Percentiles rank a stretch among this genome's conserved stretches.
Conservation (phyloP, 306 rosid species). For the Prunus persica region DNA sequence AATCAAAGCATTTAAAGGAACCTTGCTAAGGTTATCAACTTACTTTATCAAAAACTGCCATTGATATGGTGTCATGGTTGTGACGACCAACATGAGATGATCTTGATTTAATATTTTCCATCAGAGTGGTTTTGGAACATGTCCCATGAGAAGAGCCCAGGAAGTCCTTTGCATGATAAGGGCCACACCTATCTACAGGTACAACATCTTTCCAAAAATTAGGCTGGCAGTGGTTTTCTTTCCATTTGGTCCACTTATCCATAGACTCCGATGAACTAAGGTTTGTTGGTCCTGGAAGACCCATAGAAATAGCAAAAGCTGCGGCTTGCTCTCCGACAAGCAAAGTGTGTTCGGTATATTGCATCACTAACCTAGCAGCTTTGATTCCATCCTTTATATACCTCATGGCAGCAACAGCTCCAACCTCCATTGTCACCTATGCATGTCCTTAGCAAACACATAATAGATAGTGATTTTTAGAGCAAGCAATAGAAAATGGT, state of each 20-base stretch:
- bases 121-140: slow-evolving; percentile 31
- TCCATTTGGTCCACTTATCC: slow-evolving; percentile 79
- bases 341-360: slow-evolving; percentile 70
- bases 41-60: slow-evolving; percentile 88
- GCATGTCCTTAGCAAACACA: slow-evolving; percentile 54
- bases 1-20: background rate
- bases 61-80: slow-evolving; percentile 90
- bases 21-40: slow-evolving; percentile 13
- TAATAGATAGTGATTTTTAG: slow-evolving; percentile 30
- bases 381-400: slow-evolving; percentile 83
- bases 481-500: slow-evolving; percentile 1
- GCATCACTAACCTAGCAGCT: slow-evolving; percentile 89
- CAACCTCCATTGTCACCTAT: slow-evolving; percentile 95
- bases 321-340: slow-evolving; percentile 93
- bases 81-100: slow-evolving; percentile 51
- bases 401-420: slow-evolving; percentile 96
- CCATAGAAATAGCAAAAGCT: slow-evolving; percentile 83
- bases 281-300: slow-evolving; percentile 87
- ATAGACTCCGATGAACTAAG: slow-evolving; percentile 76
- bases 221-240: slow-evolving; percentile 69
- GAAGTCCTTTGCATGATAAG: slow-evolving; percentile 50
- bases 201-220: slow-evolving; percentile 77
- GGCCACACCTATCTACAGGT: slow-evolving; percentile 64
- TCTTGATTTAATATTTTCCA: slow-evolving; percentile 30
- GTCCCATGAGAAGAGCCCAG: slow-evolving; percentile 25